These are phyloP conservation scores for Lachnellula cervina DNA, from an alignment of 2,329 filamentous ascomycete genomes.

Conservation along the genomic window DNA sequence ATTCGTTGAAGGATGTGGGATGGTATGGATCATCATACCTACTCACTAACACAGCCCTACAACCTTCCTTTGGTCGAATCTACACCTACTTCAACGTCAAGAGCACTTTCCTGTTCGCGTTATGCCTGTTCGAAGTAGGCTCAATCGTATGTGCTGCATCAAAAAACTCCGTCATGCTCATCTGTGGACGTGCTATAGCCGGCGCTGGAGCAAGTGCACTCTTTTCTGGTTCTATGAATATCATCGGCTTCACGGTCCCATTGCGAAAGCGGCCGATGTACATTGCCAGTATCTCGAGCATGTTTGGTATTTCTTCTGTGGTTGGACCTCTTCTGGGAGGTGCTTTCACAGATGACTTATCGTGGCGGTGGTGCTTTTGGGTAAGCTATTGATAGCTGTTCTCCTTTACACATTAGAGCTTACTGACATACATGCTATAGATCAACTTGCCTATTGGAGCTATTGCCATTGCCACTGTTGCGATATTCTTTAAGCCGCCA, in stretches of 20 bases:
- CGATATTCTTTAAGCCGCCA: slow-evolving; percentile 42
- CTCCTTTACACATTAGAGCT: slow-evolving; percentile 8
- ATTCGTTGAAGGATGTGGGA: slow-evolving; percentile 36
- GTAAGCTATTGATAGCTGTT: slow-evolving; percentile 34
- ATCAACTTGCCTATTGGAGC: slow-evolving; percentile 42
- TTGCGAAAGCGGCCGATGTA: slow-evolving; percentile 27
- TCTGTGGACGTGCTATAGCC: slow-evolving; percentile 33
- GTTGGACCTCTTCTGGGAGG: slow-evolving; percentile 36
- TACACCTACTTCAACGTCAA: slow-evolving; percentile 35
- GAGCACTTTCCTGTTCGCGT: slow-evolving; percentile 28
- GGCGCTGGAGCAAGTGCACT: slow-evolving; percentile 32
- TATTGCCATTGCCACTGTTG: slow-evolving; percentile 34
- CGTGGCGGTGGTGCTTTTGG: slow-evolving; percentile 37
- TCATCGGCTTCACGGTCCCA: slow-evolving; percentile 37
- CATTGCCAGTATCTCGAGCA: slow-evolving; percentile 31
- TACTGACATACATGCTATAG: slow-evolving; percentile 8
- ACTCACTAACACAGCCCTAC: slow-evolving; percentile 34
- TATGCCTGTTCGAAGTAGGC: slow-evolving; percentile 34
- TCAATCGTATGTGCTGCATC: slow-evolving; percentile 34
- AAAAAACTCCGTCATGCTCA: slow-evolving; percentile 32
- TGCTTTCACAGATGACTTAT: slow-evolving; percentile 35
- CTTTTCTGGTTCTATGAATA: slow-evolving; percentile 33
- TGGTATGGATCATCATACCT: slow-evolving; percentile 35
- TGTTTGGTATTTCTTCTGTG: slow-evolving; percentile 32
- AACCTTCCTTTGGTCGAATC: slow-evolving; percentile 31